phyloP scores from a whole-genome alignment of 768 basidiomycete species.

The Psilocybe cyanescens region DNA sequence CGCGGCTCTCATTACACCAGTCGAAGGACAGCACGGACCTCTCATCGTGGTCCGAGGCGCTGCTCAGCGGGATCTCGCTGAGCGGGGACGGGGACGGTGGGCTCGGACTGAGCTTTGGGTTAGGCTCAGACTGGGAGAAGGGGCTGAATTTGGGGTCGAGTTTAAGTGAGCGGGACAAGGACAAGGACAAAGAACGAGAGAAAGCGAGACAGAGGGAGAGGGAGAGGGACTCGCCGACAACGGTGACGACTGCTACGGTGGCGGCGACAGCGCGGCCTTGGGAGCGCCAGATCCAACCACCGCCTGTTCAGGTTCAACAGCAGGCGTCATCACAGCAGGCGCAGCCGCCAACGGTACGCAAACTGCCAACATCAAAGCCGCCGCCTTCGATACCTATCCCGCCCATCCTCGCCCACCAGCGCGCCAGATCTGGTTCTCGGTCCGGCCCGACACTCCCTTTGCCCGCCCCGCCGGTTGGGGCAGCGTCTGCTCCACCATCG shows the following conservation, averaged over 20 bases:
- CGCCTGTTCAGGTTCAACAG: not conserved
- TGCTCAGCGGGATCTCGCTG: conserved; percentile 55
- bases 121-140: conserved; percentile 14
- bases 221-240: conserved; percentile 13
- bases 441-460: not conserved
- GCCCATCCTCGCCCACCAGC: conserved; percentile 10
- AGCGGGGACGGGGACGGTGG: conserved; percentile 17
- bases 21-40: conserved; percentile 48
- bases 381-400: conserved; percentile 21
- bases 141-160: conserved; percentile 4
- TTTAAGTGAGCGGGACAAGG: not conserved
- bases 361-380: conserved; percentile 21
- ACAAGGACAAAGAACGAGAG: conserved; percentile 2
- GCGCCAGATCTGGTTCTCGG: conserved; percentile 1
- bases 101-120: conserved; percentile 18
- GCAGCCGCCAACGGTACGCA: conserved; percentile 5
- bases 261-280: not conserved
- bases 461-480: too few relatives aligned
- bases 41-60: conserved; percentile 55
- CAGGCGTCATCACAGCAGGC: not conserved
- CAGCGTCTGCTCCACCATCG: not conserved
- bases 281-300: not conserved
- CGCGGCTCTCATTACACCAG: conserved; percentile 57
- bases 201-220: conserved; percentile 15
- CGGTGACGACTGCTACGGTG: conserved; percentile 3